Conservation (phyloP, 2,329 filamentous ascomycete species). For the Neonectria punicea region DNA sequence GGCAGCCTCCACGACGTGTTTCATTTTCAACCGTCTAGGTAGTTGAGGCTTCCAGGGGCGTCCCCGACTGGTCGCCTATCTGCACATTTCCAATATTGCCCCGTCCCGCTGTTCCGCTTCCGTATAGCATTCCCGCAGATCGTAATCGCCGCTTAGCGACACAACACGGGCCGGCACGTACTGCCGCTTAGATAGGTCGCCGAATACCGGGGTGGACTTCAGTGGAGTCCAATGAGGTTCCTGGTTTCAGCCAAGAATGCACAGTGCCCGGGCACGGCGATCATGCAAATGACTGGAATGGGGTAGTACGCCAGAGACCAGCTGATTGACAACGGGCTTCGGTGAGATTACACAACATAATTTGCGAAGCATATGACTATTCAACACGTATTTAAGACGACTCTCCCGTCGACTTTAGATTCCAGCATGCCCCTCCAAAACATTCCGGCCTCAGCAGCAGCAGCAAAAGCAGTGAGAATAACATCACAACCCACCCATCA, state of each 20-base stretch:
- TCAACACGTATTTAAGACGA: neutral
- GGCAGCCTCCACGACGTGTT: too few species aligned
- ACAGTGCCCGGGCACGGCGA: neutral
- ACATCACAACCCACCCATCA: neutral
- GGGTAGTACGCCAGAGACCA: neutral
- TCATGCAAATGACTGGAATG: neutral
- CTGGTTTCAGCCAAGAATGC: neutral
- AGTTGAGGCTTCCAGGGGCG: neutral
- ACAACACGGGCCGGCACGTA: neutral
- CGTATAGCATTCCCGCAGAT: neutral
- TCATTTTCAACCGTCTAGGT: too few species aligned
- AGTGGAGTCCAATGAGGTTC: neutral
- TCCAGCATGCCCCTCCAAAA: neutral
- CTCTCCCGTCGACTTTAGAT: neutral
- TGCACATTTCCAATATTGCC: neutral
- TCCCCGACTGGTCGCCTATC: neutral
- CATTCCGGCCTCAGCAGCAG: neutral
- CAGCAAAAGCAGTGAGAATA: neutral
- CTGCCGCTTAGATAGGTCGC: neutral
- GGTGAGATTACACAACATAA: neutral
- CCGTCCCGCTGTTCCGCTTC: neutral
- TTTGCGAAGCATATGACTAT: neutral
- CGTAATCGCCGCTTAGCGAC: neutral
- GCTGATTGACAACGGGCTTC: neutral
- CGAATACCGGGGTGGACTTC: neutral